Conservation (phyloP, 2,329 filamentous ascomycete genomes). For the Thielaviopsis musarum region DNA sequence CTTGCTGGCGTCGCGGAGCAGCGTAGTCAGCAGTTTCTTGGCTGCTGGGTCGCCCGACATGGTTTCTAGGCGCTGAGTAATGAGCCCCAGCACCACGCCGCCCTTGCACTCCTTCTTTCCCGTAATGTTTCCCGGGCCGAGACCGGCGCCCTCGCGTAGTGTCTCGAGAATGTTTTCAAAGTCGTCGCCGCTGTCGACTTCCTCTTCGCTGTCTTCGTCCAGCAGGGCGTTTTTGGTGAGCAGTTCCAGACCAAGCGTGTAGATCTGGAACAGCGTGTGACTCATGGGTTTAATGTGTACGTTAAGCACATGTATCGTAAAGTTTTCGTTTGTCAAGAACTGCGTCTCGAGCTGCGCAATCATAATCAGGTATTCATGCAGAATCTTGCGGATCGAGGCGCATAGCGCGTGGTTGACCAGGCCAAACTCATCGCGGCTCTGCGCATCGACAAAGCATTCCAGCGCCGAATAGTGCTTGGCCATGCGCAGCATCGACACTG, state of each 20-base stretch:
- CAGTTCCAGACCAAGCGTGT: conserved; percentile 73
- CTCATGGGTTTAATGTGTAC: conserved; percentile 79
- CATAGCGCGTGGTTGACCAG: conserved; percentile 91
- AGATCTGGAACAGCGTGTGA: conserved; percentile 83
- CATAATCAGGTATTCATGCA: conserved; percentile 88
- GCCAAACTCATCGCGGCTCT: conserved; percentile 83
- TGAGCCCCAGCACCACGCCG: conserved; percentile 77
- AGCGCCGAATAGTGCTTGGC: conserved; percentile 85
- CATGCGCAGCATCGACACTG: conserved; percentile 78
- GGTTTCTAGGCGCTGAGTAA: conserved; percentile 68
- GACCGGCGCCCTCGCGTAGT: conserved; percentile 68
- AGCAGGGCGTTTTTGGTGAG: conserved; percentile 75
- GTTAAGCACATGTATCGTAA: conserved; percentile 86
- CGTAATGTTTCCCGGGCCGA: conserved; percentile 60
- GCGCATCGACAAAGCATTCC: conserved; percentile 84
- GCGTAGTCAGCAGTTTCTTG: conserved; percentile 58
- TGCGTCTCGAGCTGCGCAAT: conserved; percentile 89
- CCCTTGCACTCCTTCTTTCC: conserved; percentile 91
- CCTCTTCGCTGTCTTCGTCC: conserved; percentile 62
- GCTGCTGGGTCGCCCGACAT: conserved; percentile 92
- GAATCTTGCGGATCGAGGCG: conserved; percentile 76
- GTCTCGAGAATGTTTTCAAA: conserved; percentile 89
- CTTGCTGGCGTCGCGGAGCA: conserved; percentile 74
- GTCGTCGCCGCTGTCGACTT: conserved; percentile 61
- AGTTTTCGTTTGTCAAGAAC: conserved; percentile 70